Evolutionary conservation across 2,329 filamentous ascomycete genomes (phyloP).

Genomic region (Juglanconis juglandina): DNA sequence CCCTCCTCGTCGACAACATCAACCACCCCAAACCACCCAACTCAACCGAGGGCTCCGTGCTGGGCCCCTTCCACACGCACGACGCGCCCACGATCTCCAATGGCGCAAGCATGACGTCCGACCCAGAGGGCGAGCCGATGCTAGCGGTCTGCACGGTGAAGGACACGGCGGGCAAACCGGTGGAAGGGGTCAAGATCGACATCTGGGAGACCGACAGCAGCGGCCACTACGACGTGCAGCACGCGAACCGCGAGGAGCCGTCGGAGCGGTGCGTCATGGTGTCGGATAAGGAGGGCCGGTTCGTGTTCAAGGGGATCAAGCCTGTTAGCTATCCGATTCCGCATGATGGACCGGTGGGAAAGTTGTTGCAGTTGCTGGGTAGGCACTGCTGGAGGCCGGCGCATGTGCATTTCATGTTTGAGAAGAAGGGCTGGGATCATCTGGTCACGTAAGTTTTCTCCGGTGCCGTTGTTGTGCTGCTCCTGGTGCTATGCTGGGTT

Average conservation of each 20-base stretch:
- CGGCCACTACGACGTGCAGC: constrained; percentile 82
- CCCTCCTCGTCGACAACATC: constrained; percentile 76
- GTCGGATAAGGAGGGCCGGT: constrained; percentile 67
- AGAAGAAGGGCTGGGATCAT: constrained; percentile 73
- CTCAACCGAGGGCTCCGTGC: constrained; percentile 73
- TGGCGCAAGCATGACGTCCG: constrained; percentile 63
- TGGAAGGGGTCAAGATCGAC: constrained; percentile 68
- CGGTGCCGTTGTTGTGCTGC: background rate
- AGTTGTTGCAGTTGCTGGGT: constrained; percentile 61
- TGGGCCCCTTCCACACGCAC: constrained; percentile 81
- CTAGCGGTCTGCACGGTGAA: constrained; percentile 71
- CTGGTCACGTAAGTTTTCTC: constrained; percentile 70
- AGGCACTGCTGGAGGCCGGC: constrained; percentile 75
- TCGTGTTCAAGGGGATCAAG: constrained; percentile 83
- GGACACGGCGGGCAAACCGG: constrained; percentile 60
- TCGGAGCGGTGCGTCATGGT: constrained; percentile 66
- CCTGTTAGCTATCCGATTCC: constrained; percentile 85
- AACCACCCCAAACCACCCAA: constrained; percentile 73
- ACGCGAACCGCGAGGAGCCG: constrained; percentile 58
- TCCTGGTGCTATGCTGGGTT: background rate
- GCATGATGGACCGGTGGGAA: constrained; percentile 78
- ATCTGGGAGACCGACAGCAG: constrained; percentile 82
- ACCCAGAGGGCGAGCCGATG: constrained; percentile 65
- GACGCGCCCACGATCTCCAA: constrained; percentile 58
- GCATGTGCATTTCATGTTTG: constrained; percentile 88